A percentile compares a stretch with the other conserved stretches of the same genome.
Evolutionary conservation across 2,329 filamentous ascomycete species (phyloP).

Genomic region (Ambrosiella beaveri): DNA sequence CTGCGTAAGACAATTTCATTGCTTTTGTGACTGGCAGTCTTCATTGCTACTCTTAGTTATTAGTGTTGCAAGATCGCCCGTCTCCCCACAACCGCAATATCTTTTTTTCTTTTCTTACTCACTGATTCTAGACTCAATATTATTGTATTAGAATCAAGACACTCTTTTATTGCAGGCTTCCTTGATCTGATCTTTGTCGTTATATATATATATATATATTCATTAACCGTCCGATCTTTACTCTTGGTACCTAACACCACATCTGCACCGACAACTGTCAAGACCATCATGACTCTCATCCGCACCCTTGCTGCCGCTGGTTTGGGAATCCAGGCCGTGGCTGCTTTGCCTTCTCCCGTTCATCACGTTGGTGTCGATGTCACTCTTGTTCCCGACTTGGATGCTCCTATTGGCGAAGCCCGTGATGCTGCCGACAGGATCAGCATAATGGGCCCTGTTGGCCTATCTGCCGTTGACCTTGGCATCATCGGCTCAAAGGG

Average conservation of each 20-base stretch:
- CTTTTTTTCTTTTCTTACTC: neutral
- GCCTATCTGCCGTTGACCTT: conserved; percentile 9
- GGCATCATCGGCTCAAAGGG: conserved; percentile 9
- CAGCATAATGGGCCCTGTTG: conserved; percentile 5
- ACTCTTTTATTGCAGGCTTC: neutral
- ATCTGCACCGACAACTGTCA: neutral
- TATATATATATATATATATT: neutral
- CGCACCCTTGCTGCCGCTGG: conserved; percentile 5
- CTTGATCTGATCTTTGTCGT: neutral
- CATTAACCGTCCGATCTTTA: neutral
- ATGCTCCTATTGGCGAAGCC: neutral
- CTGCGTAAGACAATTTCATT: conserved; percentile 5
- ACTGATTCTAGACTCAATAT: neutral
- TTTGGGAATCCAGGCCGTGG: conserved; percentile 3
- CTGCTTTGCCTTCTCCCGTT: conserved; percentile 2
- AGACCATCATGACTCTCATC: conserved; percentile 4
- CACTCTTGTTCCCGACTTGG: conserved; percentile 6
- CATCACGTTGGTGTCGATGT: conserved; percentile 10
- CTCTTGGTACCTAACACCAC: neutral
- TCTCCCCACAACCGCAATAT: neutral
- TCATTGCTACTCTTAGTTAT: neutral
- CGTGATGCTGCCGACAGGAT: conserved; percentile 1
- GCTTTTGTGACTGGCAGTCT: neutral
- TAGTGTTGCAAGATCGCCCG: neutral
- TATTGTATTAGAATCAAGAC: neutral